phyloP scores from a whole-genome alignment of 1,139 yeast species.

The Lodderomyces margitis region DNA sequence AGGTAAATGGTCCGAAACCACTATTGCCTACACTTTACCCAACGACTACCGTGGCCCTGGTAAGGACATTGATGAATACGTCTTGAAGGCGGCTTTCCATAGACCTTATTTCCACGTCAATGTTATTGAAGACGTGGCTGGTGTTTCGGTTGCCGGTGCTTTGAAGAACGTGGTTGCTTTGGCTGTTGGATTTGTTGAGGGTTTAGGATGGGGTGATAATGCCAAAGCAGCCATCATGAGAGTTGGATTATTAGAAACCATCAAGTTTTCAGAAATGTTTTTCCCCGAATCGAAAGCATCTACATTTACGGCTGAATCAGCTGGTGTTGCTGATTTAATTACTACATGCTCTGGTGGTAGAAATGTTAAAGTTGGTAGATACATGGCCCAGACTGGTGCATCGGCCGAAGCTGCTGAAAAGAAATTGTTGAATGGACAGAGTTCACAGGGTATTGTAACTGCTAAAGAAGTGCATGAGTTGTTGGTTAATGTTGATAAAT shows the following conservation, averaged over 20 bases:
- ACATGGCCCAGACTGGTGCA: constrained; percentile 47
- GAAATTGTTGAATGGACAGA: constrained; percentile 47
- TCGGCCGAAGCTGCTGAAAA: constrained; percentile 45
- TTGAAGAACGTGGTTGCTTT: constrained; percentile 48
- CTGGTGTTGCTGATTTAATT: constrained; percentile 53
- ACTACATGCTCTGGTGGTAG: constrained; percentile 52
- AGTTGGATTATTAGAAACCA: constrained; percentile 44
- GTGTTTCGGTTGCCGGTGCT: constrained; percentile 52
- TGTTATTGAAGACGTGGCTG: constrained; percentile 48
- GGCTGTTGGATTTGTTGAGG: constrained; percentile 51
- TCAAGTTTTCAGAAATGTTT: constrained; percentile 39
- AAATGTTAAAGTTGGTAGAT: constrained; percentile 47
- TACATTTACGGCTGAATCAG: constrained; percentile 47
- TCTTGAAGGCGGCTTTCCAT: constrained; percentile 46
- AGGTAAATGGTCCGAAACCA: constrained; percentile 49
- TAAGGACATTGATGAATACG: constrained; percentile 39
- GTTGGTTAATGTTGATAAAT: constrained; percentile 32
- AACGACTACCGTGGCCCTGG: constrained; percentile 42
- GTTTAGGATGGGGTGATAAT: constrained; percentile 52
- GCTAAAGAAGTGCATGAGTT: constrained; percentile 50
- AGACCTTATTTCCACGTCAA: constrained; percentile 49
- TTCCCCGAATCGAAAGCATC: constrained; percentile 40
- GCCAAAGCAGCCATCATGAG: constrained; percentile 53
- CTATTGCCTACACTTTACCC: constrained; percentile 45
- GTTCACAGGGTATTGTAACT: constrained; percentile 50